phyloP scores from a whole-genome alignment of 176 grass and related monocot species.

The Eragrostis nindensis region DNA sequence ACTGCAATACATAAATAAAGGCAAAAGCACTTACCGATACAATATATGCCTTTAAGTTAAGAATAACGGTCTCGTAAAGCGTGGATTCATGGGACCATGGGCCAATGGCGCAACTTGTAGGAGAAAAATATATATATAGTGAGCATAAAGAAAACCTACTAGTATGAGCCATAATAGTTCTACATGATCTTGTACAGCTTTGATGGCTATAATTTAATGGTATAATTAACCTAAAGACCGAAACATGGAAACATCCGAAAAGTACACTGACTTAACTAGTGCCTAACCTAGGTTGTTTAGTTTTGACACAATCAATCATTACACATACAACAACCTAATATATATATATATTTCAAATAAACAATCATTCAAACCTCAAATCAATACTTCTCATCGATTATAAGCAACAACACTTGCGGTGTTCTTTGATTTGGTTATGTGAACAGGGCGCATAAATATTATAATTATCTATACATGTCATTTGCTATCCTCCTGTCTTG shows the following conservation, averaged over 20 bases:
- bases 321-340: neutral
- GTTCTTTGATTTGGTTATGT: neutral
- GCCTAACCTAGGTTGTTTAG: too few species aligned
- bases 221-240: neutral
- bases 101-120: neutral
- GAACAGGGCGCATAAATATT: too few species aligned
- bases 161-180: neutral
- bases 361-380: neutral
- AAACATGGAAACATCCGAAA: neutral
- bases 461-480: neutral
- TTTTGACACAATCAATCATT: neutral
- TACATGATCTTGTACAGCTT: neutral
- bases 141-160: neutral
- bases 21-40: neutral
- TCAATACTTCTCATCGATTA: neutral
- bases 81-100: neutral
- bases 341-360: neutral
- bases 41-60: neutral
- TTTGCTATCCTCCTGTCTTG: neutral
- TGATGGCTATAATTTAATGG: neutral
- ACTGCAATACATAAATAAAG: constrained; percentile 37
- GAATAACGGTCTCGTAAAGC: neutral
- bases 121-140: neutral
- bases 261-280: neutral
- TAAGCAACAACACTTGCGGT: neutral